Evolutionary conservation across 2,329 filamentous ascomycete genomes (phyloP).

Genomic region (Alternaria brassicicola): DNA sequence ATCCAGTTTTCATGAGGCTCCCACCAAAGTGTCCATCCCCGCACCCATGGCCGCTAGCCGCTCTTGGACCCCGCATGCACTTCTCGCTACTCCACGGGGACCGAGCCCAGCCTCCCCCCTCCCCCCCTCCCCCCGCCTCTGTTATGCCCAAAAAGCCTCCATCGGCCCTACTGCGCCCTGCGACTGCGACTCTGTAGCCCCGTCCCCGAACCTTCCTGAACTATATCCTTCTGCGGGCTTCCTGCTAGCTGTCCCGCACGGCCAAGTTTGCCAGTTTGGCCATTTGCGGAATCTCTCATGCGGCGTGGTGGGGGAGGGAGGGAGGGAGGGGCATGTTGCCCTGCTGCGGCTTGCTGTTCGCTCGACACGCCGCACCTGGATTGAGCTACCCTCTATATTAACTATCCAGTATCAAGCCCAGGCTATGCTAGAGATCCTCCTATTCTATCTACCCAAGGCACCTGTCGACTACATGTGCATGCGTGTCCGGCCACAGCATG

Average conservation of each 20-base stretch:
- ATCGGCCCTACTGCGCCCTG: slow-evolving; percentile 1
- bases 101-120: slow-evolving; percentile 7
- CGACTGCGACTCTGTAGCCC: background rate
- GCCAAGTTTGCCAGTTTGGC: background rate
- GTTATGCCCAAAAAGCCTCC: background rate
- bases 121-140: slow-evolving; percentile 4
- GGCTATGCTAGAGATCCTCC: slow-evolving; percentile 10
- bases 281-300: background rate
- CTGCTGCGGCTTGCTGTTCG: background rate
- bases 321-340: background rate
- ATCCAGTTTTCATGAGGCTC: slow-evolving; percentile 20
- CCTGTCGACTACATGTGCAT: slow-evolving; percentile 10
- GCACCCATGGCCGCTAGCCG: slow-evolving; percentile 16
- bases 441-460: slow-evolving; percentile 14
- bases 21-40: slow-evolving; percentile 17
- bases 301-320: background rate
- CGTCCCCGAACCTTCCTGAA: background rate
- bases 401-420: slow-evolving; percentile 2
- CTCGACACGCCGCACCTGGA: slow-evolving; percentile 1
- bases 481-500: slow-evolving; percentile 7
- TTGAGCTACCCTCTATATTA: slow-evolving; percentile 16
- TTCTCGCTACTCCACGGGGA: slow-evolving; percentile 12
- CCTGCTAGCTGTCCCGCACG: background rate
- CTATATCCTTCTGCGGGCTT: background rate
- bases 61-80: slow-evolving; percentile 9